phyloP scores from a whole-genome alignment of 345 rosid species.

The Eucalyptus cloeziana region DNA sequence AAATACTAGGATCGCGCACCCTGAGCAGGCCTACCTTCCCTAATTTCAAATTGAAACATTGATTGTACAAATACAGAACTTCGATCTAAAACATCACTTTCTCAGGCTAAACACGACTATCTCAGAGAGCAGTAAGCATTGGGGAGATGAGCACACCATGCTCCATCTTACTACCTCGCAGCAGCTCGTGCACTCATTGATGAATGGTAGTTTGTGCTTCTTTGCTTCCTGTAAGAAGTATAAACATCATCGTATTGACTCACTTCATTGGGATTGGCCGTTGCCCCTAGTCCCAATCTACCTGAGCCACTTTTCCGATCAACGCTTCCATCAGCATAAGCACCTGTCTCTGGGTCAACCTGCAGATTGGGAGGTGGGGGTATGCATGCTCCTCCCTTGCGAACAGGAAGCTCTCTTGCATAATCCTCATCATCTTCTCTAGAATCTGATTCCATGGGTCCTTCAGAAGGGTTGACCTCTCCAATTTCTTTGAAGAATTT shows the following conservation, averaged over 20 bases:
- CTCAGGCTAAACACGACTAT: neutral
- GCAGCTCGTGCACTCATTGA: constrained; percentile 91
- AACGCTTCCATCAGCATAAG: constrained; percentile 70
- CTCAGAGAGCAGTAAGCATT: neutral
- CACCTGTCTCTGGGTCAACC: constrained; percentile 83
- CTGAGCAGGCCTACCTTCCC: neutral
- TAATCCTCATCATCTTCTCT: constrained; percentile 59
- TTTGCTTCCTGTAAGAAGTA: constrained; percentile 85
- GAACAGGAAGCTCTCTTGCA: constrained; percentile 49
- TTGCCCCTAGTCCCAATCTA: constrained; percentile 77
- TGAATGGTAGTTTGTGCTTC: constrained; percentile 82
- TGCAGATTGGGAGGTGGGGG: constrained; percentile 91
- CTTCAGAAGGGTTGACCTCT: constrained; percentile 83
- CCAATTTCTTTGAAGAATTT: constrained; percentile 90
- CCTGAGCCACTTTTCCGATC: constrained; percentile 70
- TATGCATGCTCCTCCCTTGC: constrained; percentile 85
- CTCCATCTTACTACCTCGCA: neutral
- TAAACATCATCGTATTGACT: constrained; percentile 94
- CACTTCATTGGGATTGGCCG: constrained; percentile 79
- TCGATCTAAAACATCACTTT: neutral
- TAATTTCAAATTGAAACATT: neutral
- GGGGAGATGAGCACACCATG: neutral
- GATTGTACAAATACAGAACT: neutral
- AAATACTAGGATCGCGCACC: neutral
- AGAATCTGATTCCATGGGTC: constrained; percentile 48